Evolutionary conservation across 192 early-diverging fungal species (phyloP).

Genomic region (Coemansia sp.): DNA sequence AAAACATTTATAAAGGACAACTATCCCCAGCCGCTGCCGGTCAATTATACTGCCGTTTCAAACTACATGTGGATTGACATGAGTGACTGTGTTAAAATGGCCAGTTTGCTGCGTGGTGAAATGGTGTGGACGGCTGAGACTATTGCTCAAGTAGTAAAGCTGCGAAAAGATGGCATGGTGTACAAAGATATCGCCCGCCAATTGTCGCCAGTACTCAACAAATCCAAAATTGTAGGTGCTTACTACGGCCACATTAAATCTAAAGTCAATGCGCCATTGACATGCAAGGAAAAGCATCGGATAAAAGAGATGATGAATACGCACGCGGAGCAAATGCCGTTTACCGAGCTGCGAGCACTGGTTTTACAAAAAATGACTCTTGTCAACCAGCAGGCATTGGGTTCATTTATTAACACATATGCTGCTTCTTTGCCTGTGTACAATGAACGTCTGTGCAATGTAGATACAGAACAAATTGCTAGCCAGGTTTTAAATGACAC

Average conservation of each 20-base stretch:
- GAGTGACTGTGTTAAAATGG: conserved; percentile 11
- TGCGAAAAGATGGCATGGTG: conserved; percentile 9
- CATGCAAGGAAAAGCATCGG: neutral
- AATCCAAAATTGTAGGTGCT: neutral
- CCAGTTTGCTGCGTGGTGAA: conserved; percentile 4
- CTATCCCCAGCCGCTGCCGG: conserved; percentile 10
- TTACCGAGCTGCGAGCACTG: neutral
- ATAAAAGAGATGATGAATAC: neutral
- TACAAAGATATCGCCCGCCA: conserved; percentile 13
- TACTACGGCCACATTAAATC: neutral
- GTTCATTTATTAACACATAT: neutral
- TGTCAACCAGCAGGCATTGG: neutral
- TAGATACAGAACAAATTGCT: neutral
- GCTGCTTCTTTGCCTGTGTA: neutral
- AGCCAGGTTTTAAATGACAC: neutral
- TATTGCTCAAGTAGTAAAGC: neutral
- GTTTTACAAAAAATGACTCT: neutral
- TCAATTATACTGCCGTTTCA: conserved; percentile 16
- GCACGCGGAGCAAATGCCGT: neutral
- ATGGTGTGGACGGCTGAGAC: conserved; percentile 15
- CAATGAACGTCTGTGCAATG: neutral
- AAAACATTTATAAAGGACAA: conserved; percentile 13
- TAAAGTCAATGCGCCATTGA: neutral
- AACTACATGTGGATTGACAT: conserved; percentile 26
- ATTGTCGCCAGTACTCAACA: conserved; percentile 4